Base-by-base conservation (phyloP, 148 eudicot species). In the Cornus suecica region DNA sequence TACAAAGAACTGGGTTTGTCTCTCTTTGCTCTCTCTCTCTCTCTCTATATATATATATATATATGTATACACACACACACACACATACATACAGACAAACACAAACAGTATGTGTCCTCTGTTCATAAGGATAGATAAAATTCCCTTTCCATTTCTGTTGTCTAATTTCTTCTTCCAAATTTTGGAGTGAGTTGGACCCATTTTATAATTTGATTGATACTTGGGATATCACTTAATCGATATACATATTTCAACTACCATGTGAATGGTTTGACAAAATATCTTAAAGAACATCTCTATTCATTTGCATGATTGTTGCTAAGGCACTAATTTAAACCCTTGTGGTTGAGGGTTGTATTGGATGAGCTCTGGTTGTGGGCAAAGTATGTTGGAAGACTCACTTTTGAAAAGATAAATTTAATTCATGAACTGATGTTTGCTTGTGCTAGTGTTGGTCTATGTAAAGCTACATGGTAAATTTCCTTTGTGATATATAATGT, bases 1-100 rank as follows among this genome's bases (percentile, higher is more conserved):
- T 86, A 76, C 80, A 91, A 94, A 78, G 86, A 91, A 79, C 81
- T 88, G 31, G 98, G 98, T 94, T 70, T 42, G 82, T 78, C 68
- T 74, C 62, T 54, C 54, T 28, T 71, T 68, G 65, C 68, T 68
- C 68, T 78, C 58, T 68, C n/a, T 28, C 65, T 65, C 63, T 61
- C 28, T 70, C 1, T 65, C 4, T 29, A 0, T n/a, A n/a, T n/a
- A n/a, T n/a, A n/a, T n/a, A n/a, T n/a, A n/a, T n/a, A n/a, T n/a
- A n/a, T n/a, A n/a, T n/a, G n/a, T n/a, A n/a, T n/a, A n/a, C n/a
- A n/a, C n/a, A n/a, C n/a, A n/a, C n/a, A n/a, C n/a, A n/a, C n/a
- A n/a, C n/a, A n/a, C n/a, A n/a, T n/a, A n/a, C n/a, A n/a, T n/a
- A n/a, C 25, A 27, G 64, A 29, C 28, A 20, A 37, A 25, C n/a